These are phyloP conservation scores for Phytophthora ramorum DNA, from an alignment of 352 stramenopile genomes.

Conservation along the genomic window DNA sequence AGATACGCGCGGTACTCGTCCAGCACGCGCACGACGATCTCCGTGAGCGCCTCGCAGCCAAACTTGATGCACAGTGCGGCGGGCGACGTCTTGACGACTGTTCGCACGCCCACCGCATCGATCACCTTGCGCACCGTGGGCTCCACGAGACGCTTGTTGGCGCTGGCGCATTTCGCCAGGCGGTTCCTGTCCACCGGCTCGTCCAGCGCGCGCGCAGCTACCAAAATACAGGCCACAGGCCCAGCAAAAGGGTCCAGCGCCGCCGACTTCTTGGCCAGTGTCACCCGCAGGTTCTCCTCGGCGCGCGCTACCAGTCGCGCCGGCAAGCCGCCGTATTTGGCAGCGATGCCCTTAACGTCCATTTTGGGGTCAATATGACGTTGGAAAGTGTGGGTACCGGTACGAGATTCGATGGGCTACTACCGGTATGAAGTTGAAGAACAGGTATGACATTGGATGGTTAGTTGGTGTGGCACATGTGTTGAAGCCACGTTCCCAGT, in stretches of 20 bases:
- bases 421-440: too few relatives aligned
- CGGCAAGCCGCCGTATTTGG: conserved; percentile 64
- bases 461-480: conserved; percentile 11
- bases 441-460: background rate
- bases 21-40: conserved; percentile 66
- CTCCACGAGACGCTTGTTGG: conserved; percentile 52
- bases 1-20: conserved; percentile 52
- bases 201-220: conserved; percentile 58
- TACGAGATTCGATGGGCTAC: too few relatives aligned
- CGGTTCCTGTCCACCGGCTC: conserved; percentile 56
- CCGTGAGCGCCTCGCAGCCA: conserved; percentile 68
- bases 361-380: conserved; percentile 12
- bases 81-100: conserved; percentile 55
- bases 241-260: conserved; percentile 45
- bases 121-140: conserved; percentile 60
- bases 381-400: background rate
- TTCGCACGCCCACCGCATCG: conserved; percentile 52
- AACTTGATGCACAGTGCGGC: conserved; percentile 76
- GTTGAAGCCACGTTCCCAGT: conserved; percentile 8
- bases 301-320: conserved; percentile 54
- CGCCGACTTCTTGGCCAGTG: conserved; percentile 50
- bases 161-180: conserved; percentile 48
- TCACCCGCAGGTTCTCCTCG: conserved; percentile 61
- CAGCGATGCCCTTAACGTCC: conserved; percentile 57
- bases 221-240: conserved; percentile 70